A percentile compares a stretch with the other conserved stretches of the same genome.
Conservation (phyloP, 305 asterid species). For the Solanum hybrid region DNA sequence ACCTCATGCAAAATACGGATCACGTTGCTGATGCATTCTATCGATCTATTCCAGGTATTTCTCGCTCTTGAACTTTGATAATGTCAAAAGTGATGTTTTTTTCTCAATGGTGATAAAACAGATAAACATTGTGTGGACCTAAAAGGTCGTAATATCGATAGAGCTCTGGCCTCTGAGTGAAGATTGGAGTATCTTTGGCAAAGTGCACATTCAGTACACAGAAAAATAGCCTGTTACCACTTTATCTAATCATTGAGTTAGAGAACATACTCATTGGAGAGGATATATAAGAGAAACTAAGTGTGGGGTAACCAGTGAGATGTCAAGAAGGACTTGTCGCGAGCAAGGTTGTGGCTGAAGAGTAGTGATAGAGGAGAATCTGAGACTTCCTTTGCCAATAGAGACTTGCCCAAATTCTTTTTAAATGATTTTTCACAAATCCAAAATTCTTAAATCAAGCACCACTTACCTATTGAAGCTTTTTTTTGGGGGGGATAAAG, state of each 20-base stretch:
- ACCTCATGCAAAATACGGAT: constrained; percentile 62
- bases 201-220: not conserved
- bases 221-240: not conserved
- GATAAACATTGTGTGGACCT: not conserved
- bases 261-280: not conserved
- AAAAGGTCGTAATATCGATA: not conserved
- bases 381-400: not conserved
- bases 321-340: not conserved
- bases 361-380: not conserved
- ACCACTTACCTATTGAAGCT: not conserved
- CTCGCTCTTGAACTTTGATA: constrained; percentile 2
- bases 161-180: not conserved
- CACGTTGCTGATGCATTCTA: constrained; percentile 83
- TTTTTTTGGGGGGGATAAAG: not conserved
- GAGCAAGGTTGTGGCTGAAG: not conserved
- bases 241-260: not conserved
- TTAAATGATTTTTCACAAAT: not conserved
- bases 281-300: not conserved
- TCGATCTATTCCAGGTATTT: constrained; percentile 89
- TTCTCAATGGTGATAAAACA: not conserved
- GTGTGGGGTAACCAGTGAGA: not conserved
- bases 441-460: not conserved
- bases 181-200: not conserved
- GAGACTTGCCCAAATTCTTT: not conserved
- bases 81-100: not conserved